Conservation (phyloP, 2,329 filamentous ascomycete genomes). For the Colletotrichum musicola region DNA sequence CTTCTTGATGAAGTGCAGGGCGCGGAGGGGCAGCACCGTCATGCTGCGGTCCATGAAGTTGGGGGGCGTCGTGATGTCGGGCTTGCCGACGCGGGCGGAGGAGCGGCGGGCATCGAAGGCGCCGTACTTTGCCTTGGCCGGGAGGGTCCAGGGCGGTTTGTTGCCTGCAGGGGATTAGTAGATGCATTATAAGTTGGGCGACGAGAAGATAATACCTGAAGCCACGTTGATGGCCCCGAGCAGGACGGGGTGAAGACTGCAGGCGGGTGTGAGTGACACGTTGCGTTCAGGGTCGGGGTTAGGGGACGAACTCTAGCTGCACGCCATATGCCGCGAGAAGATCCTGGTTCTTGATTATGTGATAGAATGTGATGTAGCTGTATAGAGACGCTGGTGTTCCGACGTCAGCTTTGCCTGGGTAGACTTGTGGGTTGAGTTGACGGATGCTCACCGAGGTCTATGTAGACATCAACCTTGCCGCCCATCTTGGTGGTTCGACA, state of each 20-base stretch:
- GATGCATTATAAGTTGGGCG: background rate
- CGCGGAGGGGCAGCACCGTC: constrained; percentile 71
- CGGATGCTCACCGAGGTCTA: constrained; percentile 71
- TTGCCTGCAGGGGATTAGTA: constrained; percentile 65
- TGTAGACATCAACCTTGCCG: constrained; percentile 73
- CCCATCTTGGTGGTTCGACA: constrained; percentile 60
- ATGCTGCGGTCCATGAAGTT: constrained; percentile 58
- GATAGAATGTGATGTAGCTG: constrained; percentile 68
- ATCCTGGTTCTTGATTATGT: constrained; percentile 68
- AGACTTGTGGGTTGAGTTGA: background rate
- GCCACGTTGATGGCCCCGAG: constrained; percentile 75
- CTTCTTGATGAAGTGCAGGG: constrained; percentile 75
- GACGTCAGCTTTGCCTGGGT: background rate
- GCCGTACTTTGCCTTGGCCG: constrained; percentile 74
- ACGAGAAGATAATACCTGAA: constrained; percentile 60
- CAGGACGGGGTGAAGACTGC: constrained; percentile 78
- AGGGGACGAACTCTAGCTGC: constrained; percentile 71
- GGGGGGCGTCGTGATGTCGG: constrained; percentile 52
- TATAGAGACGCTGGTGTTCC: constrained; percentile 70
- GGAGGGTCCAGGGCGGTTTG: constrained; percentile 78
- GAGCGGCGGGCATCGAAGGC: constrained; percentile 56
- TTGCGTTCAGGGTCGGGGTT: background rate
- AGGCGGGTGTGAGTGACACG: background rate
- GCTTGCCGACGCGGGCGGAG: constrained; percentile 52
- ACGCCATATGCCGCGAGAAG: constrained; percentile 70